Base-by-base conservation (phyloP, 352 stramenopile species). In the Plasmopara muralis region DNA sequence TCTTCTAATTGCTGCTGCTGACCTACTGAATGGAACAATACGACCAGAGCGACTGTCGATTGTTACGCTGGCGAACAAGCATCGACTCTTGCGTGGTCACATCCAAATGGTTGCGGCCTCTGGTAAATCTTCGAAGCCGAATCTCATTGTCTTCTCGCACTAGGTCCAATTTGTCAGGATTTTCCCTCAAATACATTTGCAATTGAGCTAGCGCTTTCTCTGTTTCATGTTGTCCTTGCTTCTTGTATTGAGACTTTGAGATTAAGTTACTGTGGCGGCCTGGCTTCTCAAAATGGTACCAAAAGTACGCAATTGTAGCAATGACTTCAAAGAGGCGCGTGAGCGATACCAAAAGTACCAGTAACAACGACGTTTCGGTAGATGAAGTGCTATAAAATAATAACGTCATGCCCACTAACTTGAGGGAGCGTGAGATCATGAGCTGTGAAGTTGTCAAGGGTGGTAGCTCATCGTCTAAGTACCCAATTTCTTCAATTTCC, bases 311-410 rank as follows among this genome's bases (percentile, higher is more conserved):
- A 6, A 75, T 70, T 9, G 66, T 81, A 49, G 60, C 74, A 43
- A 93, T 64, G 47, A 85, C 81, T 58, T 90, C 66, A 45, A 93
- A 87, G 8, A 89, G 45, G 12, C 77, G 74, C 51, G 72, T 87
- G 37, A 89, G 60, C 14, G 80, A 75, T 33, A 84, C 77, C 1
- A 90, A 42, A 37, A 87, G 47, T n/a, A 93, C 69, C 33, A 90
- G 50, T 15, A 93, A 16, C 33, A 87, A 62, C 30, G 82, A 93
- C 13, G 76, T 60, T 60, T 87, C 74, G 14, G 74, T 88, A 12
- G 79, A 90, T 18, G 82, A 93, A 16, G 79, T 93, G 63, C 79
- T 89, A 57, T 93, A 78, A 52, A 90, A 87, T 16, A 93, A 53
- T 28, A 93, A 60, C 39, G 68, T 77, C 52, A 89, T 63, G 2